Conservation (phyloP, 2,329 filamentous ascomycete species). For the Fusarium austroafricanum region DNA sequence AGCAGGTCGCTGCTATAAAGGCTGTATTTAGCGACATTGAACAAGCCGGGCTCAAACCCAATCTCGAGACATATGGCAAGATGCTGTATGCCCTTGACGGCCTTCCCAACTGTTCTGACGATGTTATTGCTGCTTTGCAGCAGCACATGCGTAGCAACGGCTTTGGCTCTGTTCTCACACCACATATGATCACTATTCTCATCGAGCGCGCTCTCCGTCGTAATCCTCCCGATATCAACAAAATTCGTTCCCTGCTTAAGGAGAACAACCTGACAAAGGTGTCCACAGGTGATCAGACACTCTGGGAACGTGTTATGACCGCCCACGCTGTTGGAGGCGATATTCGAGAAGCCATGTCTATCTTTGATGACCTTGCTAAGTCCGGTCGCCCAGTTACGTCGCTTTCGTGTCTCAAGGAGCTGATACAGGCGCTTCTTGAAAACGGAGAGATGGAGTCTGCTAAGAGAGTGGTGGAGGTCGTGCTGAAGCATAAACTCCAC, state of each 20-base stretch:
- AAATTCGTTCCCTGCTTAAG: conserved; percentile 70
- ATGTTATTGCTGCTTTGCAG: conserved; percentile 70
- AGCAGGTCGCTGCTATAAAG: conserved; percentile 66
- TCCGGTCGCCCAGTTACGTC: conserved; percentile 55
- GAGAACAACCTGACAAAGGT: conserved; percentile 61
- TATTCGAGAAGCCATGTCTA: conserved; percentile 59
- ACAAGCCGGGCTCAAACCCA: conserved; percentile 66
- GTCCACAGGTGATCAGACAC: conserved; percentile 64
- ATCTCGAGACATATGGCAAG: conserved; percentile 74
- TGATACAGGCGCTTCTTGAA: conserved; percentile 53
- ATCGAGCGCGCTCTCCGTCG: conserved; percentile 73
- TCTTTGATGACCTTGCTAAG: conserved; percentile 60
- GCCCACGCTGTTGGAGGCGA: conserved; percentile 71
- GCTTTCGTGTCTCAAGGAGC: conserved; percentile 56
- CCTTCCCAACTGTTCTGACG: conserved; percentile 53
- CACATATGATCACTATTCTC: conserved; percentile 80
- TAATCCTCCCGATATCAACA: conserved; percentile 67
- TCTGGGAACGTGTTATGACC: conserved; percentile 78
- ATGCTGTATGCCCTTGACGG: conserved; percentile 68
- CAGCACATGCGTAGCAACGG: conserved; percentile 68
- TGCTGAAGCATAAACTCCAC: conserved; percentile 46
- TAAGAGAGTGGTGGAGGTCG: conserved; percentile 48
- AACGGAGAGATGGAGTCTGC: conserved; percentile 45
- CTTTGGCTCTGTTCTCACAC: conserved; percentile 65
- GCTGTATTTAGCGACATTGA: conserved; percentile 69